Conservation (phyloP, 352 stramenopile species). For the Phytophthora agathidicida region DNA sequence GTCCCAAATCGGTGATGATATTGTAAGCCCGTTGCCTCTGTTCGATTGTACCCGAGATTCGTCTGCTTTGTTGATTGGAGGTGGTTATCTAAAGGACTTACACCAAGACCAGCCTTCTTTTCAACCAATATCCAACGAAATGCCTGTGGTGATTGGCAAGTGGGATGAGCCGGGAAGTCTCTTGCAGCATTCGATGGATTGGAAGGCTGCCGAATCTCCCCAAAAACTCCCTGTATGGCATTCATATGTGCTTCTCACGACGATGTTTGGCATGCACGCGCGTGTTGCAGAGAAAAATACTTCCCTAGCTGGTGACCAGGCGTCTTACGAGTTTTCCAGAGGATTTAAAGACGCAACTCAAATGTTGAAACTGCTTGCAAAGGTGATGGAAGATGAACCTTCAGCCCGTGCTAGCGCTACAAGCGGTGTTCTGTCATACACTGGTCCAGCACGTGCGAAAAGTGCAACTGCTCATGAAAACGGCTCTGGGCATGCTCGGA, state of each 20-base stretch:
- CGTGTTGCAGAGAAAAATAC: constrained; percentile 83
- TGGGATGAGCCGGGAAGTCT: constrained; percentile 81
- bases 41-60: constrained; percentile 87
- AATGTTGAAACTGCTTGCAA: constrained; percentile 82
- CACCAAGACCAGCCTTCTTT: constrained; percentile 10
- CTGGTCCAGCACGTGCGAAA: constrained; percentile 25
- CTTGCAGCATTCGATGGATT: constrained; percentile 77
- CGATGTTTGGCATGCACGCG: constrained; percentile 85
- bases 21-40: constrained; percentile 54
- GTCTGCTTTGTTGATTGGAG: constrained; percentile 77
- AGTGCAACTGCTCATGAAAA: constrained; percentile 15
- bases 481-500: constrained; percentile 16
- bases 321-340: constrained; percentile 68
- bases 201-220: constrained; percentile 68
- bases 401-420: constrained; percentile 64
- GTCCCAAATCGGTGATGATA: constrained; percentile 66
- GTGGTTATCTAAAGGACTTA: constrained; percentile 41
- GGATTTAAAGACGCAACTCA: constrained; percentile 83
- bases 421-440: constrained; percentile 67
- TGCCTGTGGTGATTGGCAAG: constrained; percentile 78
- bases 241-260: constrained; percentile 84
- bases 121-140: constrained; percentile 65
- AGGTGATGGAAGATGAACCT: constrained; percentile 70
- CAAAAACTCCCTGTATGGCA: constrained; percentile 88
- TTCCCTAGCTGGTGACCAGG: constrained; percentile 63